These are phyloP conservation scores for Lepidium sativum DNA, from an alignment of 345 rosid species.

Conservation along the genomic window DNA sequence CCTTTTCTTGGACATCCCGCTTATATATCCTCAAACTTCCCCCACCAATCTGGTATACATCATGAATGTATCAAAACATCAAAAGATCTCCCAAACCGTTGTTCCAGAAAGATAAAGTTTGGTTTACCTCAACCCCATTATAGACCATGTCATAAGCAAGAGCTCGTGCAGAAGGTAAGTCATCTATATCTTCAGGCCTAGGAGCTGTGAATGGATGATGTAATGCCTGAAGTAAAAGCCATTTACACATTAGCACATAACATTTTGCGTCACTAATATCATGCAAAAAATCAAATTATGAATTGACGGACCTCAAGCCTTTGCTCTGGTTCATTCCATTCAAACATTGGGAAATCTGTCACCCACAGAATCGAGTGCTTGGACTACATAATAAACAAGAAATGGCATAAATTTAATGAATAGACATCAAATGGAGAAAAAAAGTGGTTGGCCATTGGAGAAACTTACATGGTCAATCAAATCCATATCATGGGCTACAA, in stretches of 20 bases:
- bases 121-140: slow-evolving; percentile 85
- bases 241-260: slow-evolving; percentile 7
- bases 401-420: slow-evolving; percentile 4
- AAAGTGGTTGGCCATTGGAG: not conserved
- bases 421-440: not conserved
- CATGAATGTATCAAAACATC: not conserved
- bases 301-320: slow-evolving; percentile 71
- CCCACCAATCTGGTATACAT: slow-evolving; percentile 77
- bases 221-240: slow-evolving; percentile 49
- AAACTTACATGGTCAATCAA: slow-evolving; percentile 69
- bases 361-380: slow-evolving; percentile 89
- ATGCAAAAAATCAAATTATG: not conserved
- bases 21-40: slow-evolving; percentile 95
- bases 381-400: slow-evolving; percentile 40
- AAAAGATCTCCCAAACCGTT: not conserved
- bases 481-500: slow-evolving; percentile 61
- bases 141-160: slow-evolving; percentile 98
- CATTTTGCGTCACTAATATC: not conserved
- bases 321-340: slow-evolving; percentile 84
- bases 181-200: slow-evolving; percentile 75
- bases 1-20: slow-evolving; percentile 82
- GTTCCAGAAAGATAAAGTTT: not conserved
- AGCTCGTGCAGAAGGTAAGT: slow-evolving; percentile 86
- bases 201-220: slow-evolving; percentile 99
- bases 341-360: slow-evolving; percentile 96